These are phyloP conservation scores for Mycosphaerella sp. DNA, from an alignment of 2,329 filamentous ascomycete genomes.

Conservation along the genomic window DNA sequence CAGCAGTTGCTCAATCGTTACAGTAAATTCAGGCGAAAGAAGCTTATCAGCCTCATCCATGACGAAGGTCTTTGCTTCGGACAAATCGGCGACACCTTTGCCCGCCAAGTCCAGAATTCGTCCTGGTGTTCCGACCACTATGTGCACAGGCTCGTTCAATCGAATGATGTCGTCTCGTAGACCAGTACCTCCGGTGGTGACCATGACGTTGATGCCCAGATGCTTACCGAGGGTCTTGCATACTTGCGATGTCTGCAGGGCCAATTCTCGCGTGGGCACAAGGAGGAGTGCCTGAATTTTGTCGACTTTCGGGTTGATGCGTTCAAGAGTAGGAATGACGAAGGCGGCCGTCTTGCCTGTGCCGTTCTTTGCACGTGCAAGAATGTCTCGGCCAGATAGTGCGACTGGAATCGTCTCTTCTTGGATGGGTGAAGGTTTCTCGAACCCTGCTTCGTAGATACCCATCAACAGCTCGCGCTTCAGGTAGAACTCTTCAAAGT, in stretches of 20 bases:
- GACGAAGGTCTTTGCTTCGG: constrained; percentile 94
- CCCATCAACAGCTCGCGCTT: constrained; percentile 97
- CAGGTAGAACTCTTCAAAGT: constrained; percentile 95
- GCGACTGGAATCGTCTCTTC: constrained; percentile 98
- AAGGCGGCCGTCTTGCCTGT: constrained; percentile 98
- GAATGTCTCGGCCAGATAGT: constrained; percentile 86
- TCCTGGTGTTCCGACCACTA: constrained; percentile 94
- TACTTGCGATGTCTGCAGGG: constrained; percentile 96
- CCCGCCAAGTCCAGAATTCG: constrained; percentile 93
- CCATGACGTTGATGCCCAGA: constrained; percentile 97
- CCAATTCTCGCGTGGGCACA: constrained; percentile 92
- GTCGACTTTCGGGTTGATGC: constrained; percentile 91
- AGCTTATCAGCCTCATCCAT: constrained; percentile 99
- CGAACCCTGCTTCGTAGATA: constrained; percentile 97
- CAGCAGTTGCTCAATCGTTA: constrained; percentile 91
- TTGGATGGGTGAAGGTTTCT: constrained; percentile 98
- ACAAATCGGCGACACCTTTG: constrained; percentile 93
- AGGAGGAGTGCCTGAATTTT: constrained; percentile 97
- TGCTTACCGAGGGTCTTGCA: constrained; percentile 99
- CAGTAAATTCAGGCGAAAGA: constrained; percentile 91
- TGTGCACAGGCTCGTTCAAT: constrained; percentile 88
- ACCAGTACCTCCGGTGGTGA: constrained; percentile 92
- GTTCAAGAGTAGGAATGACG: constrained; percentile 89
- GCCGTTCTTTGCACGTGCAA: constrained; percentile 95
- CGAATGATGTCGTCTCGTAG: constrained; percentile 96